Evolutionary conservation across 257 asterid species (phyloP), one percentile per base, ranked within the genome.

Genomic region (Cruciata laevipes): DNA sequence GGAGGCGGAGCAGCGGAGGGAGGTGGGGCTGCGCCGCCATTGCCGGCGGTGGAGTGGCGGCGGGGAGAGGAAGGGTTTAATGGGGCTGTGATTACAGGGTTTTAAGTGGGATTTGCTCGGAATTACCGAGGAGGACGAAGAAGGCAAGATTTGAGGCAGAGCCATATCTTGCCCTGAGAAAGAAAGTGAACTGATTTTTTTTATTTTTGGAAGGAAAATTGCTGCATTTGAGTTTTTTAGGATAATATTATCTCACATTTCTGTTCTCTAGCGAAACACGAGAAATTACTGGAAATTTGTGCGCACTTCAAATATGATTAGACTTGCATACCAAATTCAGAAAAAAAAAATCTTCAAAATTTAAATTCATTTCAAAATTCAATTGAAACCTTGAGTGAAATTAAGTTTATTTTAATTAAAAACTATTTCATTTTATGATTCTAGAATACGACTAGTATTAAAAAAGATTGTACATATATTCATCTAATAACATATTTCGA

Each of bases 1-100:
- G 68, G 97, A 89, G 73, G 99, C 87, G 57, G 91, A 88, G 90
- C 96, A 93, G 55, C 81, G 75, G 63, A 90, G 77, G 16, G 79
- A 35, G 47, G 12, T 71, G 33, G 78, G 76, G 4, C 67, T 81
- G 68, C 82, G 81, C 60, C 84, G 91, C 73, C 81, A 75, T 51
- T 30, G 84, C 72, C 61, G 86, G 68, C 69, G 76, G 77, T 25
- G 76, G 71, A 60, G 68, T 3, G 80, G 37, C 23, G 75, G 37
- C 77, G 42, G 27, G 84, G 75, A 0, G 66, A 69, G 37, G 77
- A 75, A 53, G 65, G 88, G 72, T 66, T 74, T 70, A 58, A 69
- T 42, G 67, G 20, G 67, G 23, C 53, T 84, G 70, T 4, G 25
- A 69, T 49, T 63, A 40, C 60, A 53, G 65, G 88, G 72, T 57